These are phyloP conservation scores for Fragaria iinumae DNA, from an alignment of 306 rosid species.

Conservation along the genomic window DNA sequence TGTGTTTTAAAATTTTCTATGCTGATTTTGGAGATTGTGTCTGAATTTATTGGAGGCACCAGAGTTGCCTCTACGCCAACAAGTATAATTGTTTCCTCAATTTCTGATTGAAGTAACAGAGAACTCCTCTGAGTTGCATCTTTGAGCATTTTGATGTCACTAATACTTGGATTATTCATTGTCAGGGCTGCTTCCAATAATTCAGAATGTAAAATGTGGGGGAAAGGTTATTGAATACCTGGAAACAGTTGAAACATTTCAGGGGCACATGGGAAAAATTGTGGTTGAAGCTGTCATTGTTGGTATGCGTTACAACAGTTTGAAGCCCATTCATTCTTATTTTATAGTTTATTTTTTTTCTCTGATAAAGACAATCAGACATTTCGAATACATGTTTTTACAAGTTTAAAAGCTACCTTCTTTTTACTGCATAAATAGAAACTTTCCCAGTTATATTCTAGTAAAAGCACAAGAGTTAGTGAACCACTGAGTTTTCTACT, in stretches of 20 bases:
- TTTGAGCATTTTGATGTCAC: background rate
- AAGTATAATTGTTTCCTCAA: background rate
- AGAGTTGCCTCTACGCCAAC: background rate
- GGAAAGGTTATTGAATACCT: conserved; percentile 59
- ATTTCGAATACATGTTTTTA: background rate
- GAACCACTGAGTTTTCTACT: background rate
- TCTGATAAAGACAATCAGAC: conserved; percentile 4
- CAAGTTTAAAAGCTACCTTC: background rate
- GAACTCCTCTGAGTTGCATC: conserved; percentile 4
- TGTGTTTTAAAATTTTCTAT: background rate
- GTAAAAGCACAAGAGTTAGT: background rate
- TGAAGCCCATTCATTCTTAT: conserved; percentile 15
- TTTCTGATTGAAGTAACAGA: background rate
- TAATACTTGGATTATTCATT: conserved; percentile 29
- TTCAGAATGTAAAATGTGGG: conserved; percentile 57
- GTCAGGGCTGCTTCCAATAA: conserved; percentile 76
- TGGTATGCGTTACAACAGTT: conserved; percentile 45
- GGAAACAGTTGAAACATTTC: conserved; percentile 46
- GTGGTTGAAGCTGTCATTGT: conserved; percentile 60
- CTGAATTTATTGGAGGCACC: background rate
- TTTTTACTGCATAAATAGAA: background rate
- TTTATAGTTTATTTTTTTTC: background rate
- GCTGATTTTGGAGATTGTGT: background rate
- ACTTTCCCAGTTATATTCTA: background rate
- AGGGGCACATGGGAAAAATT: conserved; percentile 42